A percentile compares a stretch with the other conserved stretches of the same genome.
Conservation (phyloP, 495 filamentous ascomycete species). For the Podospora anserina region DNA sequence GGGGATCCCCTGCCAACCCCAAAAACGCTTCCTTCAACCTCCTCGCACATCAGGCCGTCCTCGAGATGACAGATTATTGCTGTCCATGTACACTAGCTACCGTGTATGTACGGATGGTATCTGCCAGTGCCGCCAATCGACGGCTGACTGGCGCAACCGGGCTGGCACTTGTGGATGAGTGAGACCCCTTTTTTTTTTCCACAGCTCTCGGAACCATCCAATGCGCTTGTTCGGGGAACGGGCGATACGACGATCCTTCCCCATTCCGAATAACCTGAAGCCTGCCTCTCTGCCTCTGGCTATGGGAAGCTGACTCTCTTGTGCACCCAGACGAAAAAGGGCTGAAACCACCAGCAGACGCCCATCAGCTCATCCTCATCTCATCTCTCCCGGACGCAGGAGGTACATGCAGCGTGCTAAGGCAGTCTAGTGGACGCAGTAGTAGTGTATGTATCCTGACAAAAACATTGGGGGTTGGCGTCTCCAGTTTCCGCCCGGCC, state of each 20-base stretch:
- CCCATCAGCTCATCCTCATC: slow-evolving; percentile 4
- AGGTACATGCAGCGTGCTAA: background rate
- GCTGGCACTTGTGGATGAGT: background rate
- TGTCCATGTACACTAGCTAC: background rate
- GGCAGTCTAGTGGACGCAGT: background rate
- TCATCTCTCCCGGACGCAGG: background rate
- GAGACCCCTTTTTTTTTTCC: background rate
- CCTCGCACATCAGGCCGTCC: slow-evolving; percentile 7
- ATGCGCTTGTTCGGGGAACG: background rate
- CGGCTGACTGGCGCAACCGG: background rate
- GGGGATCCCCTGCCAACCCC: background rate
- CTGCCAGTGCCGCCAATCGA: background rate
- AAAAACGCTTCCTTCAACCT: background rate
- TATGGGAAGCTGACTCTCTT: background rate
- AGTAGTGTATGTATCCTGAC: too few relatives aligned
- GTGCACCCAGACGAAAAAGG: slow-evolving; percentile 13
- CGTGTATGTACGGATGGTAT: background rate
- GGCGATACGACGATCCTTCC: background rate
- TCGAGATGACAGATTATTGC: background rate
- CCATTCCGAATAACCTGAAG: background rate
- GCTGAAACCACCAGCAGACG: slow-evolving; percentile 4
- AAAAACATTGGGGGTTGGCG: too few relatives aligned
- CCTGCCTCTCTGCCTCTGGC: background rate
- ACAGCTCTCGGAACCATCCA: background rate
- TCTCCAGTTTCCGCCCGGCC: background rate